Conservation (phyloP, 140 eudicot species). For the Senecio squalidus region DNA sequence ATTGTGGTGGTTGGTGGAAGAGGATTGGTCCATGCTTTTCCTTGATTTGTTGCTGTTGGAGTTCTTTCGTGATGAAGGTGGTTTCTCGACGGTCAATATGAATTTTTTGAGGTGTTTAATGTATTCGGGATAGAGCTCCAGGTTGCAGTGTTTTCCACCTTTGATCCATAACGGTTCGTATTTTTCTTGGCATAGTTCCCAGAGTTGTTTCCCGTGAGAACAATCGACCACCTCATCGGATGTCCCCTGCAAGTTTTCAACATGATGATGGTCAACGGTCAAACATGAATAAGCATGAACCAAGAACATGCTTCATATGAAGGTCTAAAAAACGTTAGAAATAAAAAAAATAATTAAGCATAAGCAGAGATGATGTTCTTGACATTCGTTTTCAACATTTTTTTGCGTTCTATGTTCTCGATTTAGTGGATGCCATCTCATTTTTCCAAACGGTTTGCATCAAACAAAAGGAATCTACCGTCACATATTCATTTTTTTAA, state of each 20-base stretch:
- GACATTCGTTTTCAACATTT: background rate
- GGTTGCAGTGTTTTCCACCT: slow-evolving; percentile 88
- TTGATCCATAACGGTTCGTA: slow-evolving; percentile 94
- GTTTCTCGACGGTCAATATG: slow-evolving; percentile 58
- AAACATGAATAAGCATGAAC: no score
- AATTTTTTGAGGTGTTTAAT: slow-evolving; percentile 85
- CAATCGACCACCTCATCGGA: slow-evolving; percentile 89
- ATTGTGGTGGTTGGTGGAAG: slow-evolving; percentile 43
- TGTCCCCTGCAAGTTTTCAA: slow-evolving; percentile 54
- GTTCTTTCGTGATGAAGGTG: slow-evolving; percentile 53
- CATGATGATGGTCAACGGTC: background rate
- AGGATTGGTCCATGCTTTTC: slow-evolving; percentile 67
- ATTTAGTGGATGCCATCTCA: background rate
- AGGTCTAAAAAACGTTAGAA: no score
- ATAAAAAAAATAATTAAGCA: no score
- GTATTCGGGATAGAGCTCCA: slow-evolving; percentile 84
- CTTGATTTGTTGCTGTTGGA: slow-evolving; percentile 35
- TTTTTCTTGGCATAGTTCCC: slow-evolving; percentile 75
- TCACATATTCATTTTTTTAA: background rate
- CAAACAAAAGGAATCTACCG: background rate
- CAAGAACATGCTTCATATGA: no score
- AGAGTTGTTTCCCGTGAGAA: slow-evolving; percentile 89
- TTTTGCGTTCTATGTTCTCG: background rate
- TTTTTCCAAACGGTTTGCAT: no score
- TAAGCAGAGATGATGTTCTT: no score